Base-by-base conservation (phyloP, 2,329 filamentous ascomycete genomes). In the Aureobasidium subglaciale region DNA sequence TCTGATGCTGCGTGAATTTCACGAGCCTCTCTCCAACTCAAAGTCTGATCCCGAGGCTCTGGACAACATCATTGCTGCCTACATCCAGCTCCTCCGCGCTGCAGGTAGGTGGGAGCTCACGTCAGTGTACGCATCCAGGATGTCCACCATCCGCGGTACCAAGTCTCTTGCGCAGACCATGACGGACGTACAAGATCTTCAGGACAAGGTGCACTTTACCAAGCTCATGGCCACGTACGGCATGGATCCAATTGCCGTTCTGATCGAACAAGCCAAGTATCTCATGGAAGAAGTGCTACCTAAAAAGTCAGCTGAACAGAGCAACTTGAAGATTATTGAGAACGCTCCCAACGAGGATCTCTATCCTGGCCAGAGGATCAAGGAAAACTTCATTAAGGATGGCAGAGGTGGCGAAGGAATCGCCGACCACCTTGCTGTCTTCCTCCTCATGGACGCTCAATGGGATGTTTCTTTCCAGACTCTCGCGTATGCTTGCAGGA, bases 361-460 rank as follows among this genome's bases (percentile, higher is more conserved):
- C 25, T 77, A 75, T 60, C 74, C 75, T 29, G 82, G 86, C 25
- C 80, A 84, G 30, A 77, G 80, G n/a, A 80, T 95, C 55, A 83
- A 79, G 65, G 74, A 79, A 5, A 83, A 87, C 58, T 88, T 95
- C 64, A 82, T 91, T 24, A 76, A 83, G 13, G 58, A 71, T 9
- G 73, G 84, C 9, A 77, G 83, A 7, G 71, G 77, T 40, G 81
- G 86, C 58, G 85, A 92, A 59, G 82, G 86, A 30, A 77, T 96
- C 50, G 89, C 96, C 42, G 81, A 86, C 56, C 84, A 87, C 34
- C 73, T 96, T 58, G 88, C 95, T 65, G 97, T 92, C 91, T 85
- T 92, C 67, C 74, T 88, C 57, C 78, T 88, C 56, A 80, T 92
- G 8, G 82, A 87, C 48, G 85, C 81, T 11, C 79, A 87, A 55